Percentiles rank a stretch among this genome's conserved stretches.
Evolutionary conservation across 768 basidiomycete species (phyloP).

Genomic region (Mycena galericulata): DNA sequence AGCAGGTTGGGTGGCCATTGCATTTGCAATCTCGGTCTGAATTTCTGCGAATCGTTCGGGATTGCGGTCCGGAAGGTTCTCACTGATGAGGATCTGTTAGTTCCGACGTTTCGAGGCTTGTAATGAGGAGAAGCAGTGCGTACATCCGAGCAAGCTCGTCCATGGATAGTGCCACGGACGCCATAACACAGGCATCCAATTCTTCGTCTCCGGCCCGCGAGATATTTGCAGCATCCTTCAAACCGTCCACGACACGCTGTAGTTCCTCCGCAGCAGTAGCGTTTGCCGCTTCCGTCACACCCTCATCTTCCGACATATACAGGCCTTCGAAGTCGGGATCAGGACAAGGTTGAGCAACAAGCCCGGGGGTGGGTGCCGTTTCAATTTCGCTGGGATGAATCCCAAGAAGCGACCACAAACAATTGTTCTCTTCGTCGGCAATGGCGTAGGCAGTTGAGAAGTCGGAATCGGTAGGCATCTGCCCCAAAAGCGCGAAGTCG

Average conservation of each 20-base stretch:
- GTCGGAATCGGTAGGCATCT: slow-evolving; percentile 13
- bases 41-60: slow-evolving; percentile 11
- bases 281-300: neutral
- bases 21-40: neutral
- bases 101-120: too few relatives aligned
- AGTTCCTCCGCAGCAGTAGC: neutral
- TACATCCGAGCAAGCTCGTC: slow-evolving; percentile 10
- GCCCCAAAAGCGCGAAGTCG: slow-evolving; percentile 6
- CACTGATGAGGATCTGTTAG: neutral
- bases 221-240: neutral
- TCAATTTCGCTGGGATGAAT: neutral
- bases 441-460: neutral
- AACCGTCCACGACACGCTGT: neutral
- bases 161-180: slow-evolving; percentile 11
- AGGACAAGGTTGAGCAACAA: neutral
- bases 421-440: slow-evolving; percentile 4
- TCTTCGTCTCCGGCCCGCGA: neutral
- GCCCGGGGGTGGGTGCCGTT: neutral
- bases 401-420: slow-evolving; percentile 14
- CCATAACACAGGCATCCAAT: slow-evolving; percentile 5
- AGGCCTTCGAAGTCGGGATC: neutral
- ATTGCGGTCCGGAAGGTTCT: neutral
- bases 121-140: neutral
- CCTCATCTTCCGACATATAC: neutral
- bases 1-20: neutral